phyloP scores from a whole-genome alignment of 1,284 basidiomycete species.

The Naganishia albida region DNA sequence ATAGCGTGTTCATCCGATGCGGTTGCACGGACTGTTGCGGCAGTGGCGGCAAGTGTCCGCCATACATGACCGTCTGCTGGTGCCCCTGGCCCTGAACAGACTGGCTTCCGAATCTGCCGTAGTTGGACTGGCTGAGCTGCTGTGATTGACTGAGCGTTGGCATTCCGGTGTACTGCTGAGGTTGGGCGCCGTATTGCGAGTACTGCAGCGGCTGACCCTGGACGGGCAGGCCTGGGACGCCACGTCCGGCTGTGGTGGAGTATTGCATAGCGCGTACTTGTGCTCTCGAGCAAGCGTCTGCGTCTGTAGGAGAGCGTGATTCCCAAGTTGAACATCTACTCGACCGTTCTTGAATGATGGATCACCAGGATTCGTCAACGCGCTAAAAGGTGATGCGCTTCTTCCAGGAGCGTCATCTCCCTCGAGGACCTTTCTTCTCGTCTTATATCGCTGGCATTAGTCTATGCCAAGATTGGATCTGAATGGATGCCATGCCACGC shows the following conservation, averaged over 20 bases:
- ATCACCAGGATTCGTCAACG: constrained; percentile 24
- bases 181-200: constrained; percentile 11
- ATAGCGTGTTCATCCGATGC: constrained; percentile 27
- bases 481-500: neutral
- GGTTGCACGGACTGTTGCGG: constrained; percentile 9
- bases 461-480: too few relatives aligned
- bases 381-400: constrained; percentile 18
- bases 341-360: neutral
- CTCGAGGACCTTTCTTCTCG: too few relatives aligned
- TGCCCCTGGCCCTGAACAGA: constrained; percentile 16
- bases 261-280: constrained; percentile 6
- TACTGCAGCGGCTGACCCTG: constrained; percentile 3
- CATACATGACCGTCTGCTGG: constrained; percentile 4
- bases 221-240: constrained; percentile 5
- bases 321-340: constrained; percentile 20
- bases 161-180: constrained; percentile 17
- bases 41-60: neutral
- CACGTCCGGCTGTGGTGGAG: constrained; percentile 2
- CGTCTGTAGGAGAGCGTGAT: too few relatives aligned
- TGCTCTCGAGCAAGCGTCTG: too few relatives aligned
- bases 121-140: constrained; percentile 9
- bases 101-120: constrained; percentile 10
- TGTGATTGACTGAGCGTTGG: constrained; percentile 22
- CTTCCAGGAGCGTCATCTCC: neutral
- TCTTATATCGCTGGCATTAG: too few relatives aligned